Evolutionary conservation across 139 green algal genomes (phyloP).

Genomic region (Zygnema circumcarinatum): DNA sequence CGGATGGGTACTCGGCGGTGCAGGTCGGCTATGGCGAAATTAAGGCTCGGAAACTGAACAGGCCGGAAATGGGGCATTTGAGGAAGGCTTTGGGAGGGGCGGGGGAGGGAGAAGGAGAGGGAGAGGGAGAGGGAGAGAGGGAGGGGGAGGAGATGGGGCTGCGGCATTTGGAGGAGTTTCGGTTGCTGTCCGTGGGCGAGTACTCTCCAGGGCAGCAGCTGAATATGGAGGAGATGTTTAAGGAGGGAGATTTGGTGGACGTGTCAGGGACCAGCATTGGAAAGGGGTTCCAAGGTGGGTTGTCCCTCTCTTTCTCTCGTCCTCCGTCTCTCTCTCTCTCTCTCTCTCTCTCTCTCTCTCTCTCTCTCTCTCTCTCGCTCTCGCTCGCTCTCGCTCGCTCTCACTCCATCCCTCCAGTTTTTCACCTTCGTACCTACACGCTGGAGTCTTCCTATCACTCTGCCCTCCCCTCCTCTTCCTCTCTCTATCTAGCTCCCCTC

Average conservation of each 20-base stretch:
- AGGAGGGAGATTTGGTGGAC: slow-evolving; percentile 91
- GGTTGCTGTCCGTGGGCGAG: slow-evolving; percentile 36
- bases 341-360: slow-evolving; percentile 22
- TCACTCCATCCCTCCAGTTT: too few relatives aligned
- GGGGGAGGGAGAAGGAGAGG: neutral
- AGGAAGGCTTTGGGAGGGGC: slow-evolving; percentile 71
- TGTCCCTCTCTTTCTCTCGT: neutral
- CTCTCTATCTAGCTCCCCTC: too few relatives aligned
- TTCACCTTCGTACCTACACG: too few relatives aligned
- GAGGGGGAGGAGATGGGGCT: slow-evolving; percentile 72
- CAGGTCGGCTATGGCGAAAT: slow-evolving; percentile 72
- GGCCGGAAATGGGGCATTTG: slow-evolving; percentile 92
- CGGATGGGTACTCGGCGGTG: slow-evolving; percentile 93
- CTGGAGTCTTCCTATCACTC: too few relatives aligned
- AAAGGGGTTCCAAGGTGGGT: slow-evolving; percentile 68
- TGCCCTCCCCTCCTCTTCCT: too few relatives aligned
- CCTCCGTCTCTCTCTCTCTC: too few relatives aligned
- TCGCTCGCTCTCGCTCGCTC: too few relatives aligned
- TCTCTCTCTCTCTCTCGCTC: too few relatives aligned
- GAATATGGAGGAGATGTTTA: slow-evolving; percentile 85
- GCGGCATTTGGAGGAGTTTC: slow-evolving; percentile 88
- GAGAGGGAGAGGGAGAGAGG: slow-evolving; percentile 53
- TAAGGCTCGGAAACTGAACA: slow-evolving; percentile 82
- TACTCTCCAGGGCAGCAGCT: slow-evolving; percentile 86
- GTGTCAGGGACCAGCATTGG: slow-evolving; percentile 87